Base-by-base conservation (phyloP, 192 early-diverging fungal species). In the Linnemannia zychae region DNA sequence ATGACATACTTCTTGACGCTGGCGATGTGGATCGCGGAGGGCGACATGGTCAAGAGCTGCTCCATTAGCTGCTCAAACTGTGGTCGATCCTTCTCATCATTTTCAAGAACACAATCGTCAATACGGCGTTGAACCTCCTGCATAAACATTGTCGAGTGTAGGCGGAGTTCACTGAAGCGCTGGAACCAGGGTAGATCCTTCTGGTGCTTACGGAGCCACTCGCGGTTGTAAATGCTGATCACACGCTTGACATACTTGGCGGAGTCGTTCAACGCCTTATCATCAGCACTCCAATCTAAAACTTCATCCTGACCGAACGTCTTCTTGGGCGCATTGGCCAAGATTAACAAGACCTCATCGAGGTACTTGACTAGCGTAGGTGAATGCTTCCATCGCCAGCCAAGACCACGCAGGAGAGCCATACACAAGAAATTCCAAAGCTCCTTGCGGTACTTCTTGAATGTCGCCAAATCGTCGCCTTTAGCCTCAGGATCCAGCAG, bases 301-400 rank as follows among this genome's bases (percentile, higher is more conserved):
- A 85, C 69, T 9, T 44, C 49, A 47, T 85, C 83, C 20, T 7
- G 1, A 20, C 83, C 83, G 31, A 67, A 75, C 4, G 36, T 72
- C 46, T 67, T 60, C 38, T 46, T 65, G 16, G 72, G 68, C 0
- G 83, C 77, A 0, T 50, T 22, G 0, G 77, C 50, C n/a, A 85
- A 71, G 1, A 66, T 18, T 0, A 73, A 74, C 28, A 85, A 36
- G 31, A 38, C 24, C 63, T 76, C 78, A 13, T 79, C 49, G 18
- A 79, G 17, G 33, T 76, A 72, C 37, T 11, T 31, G 28, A 85
- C 77, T 5, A 85, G 50, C 17, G 76, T 79, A 1, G 83, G 83
- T 3, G 83, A 85, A 4, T 67, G 28, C 52, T 79, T 79, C 83
- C 83, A 85, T n/a, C 83, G 73, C 77, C 77, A 79, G 15, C 83